These are phyloP conservation scores for Babesia microti DNA, from an alignment of 169 alveolate species.

Conservation along the genomic window DNA sequence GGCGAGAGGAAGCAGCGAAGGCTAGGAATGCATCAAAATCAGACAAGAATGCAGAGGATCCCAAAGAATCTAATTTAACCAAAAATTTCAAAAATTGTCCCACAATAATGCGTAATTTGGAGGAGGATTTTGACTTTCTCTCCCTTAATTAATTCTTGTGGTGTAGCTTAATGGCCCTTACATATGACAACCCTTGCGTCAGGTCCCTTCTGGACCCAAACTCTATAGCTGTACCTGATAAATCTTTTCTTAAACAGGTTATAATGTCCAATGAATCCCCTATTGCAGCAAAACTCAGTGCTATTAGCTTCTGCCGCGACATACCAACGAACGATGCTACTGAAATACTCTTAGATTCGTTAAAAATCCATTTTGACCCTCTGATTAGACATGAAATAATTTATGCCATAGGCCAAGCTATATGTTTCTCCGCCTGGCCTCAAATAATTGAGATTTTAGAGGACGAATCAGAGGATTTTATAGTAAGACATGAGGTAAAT, in stretches of 20 bases:
- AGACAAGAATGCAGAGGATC: too few species aligned
- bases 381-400: constrained; percentile 79
- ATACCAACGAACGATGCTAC: constrained; percentile 22
- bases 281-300: constrained; percentile 27
- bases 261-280: constrained; percentile 13
- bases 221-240: too few species aligned
- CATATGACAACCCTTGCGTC: too few species aligned
- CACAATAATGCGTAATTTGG: too few species aligned
- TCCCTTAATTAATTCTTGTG: too few species aligned
- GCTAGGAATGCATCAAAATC: too few species aligned
- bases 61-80: too few species aligned
- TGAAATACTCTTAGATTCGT: constrained; percentile 10
- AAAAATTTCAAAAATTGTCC: too few species aligned
- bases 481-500: constrained; percentile 81
- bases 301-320: constrained; percentile 42
- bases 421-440: constrained; percentile 49
- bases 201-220: too few species aligned
- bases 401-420: constrained; percentile 79
- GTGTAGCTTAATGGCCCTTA: too few species aligned
- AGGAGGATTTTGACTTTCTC: too few species aligned
- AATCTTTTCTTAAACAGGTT: constrained; percentile 6
- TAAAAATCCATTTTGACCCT: constrained; percentile 11
- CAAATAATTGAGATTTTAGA: constrained; percentile 51
- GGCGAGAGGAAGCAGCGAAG: constrained; percentile 47
- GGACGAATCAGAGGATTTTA: constrained; percentile 65